Evolutionary conservation across 768 basidiomycete genomes (phyloP).

Genomic region (Boletus rufocinnamomeus): DNA sequence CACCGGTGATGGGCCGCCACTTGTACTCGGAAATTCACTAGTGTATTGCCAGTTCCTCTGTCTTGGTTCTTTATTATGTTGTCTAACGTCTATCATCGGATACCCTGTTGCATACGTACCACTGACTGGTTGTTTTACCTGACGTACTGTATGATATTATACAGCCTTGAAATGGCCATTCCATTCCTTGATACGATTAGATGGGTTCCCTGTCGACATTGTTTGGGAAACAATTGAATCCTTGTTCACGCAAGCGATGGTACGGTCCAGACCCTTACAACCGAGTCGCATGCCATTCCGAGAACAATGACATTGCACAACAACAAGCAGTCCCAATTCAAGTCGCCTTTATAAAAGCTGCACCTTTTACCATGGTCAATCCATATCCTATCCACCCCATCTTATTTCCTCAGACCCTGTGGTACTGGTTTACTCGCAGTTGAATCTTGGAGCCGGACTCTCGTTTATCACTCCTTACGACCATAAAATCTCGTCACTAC

Average conservation of each 20-base stretch:
- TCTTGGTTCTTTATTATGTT: constrained; percentile 32
- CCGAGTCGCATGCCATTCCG: not conserved
- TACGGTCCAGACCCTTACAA: not conserved
- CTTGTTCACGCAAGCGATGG: constrained; percentile 8
- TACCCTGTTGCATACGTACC: constrained; percentile 42
- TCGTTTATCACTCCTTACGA: constrained; percentile 1
- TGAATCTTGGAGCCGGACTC: constrained; percentile 26
- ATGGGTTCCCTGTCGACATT: constrained; percentile 8
- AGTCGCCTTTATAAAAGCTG: constrained; percentile 19
- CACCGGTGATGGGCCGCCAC: constrained; percentile 37
- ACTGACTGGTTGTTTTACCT: constrained; percentile 31
- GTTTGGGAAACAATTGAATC: not conserved
- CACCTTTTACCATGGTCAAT: constrained; percentile 2
- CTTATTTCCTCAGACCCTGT: constrained; percentile 9
- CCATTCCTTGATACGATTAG: not conserved
- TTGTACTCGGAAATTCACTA: constrained; percentile 26
- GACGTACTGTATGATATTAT: constrained; percentile 31
- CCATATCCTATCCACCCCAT: not conserved
- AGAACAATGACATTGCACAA: constrained; percentile 22
- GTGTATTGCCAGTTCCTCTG: constrained; percentile 32
- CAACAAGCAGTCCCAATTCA: constrained; percentile 15
- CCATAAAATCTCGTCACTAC: not conserved
- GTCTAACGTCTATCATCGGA: constrained; percentile 31
- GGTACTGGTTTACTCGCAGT: constrained; percentile 28
- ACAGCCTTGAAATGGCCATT: constrained; percentile 5